Evolutionary conservation across 352 stramenopile genomes (phyloP), one percentile per base, ranked within the genome.

Genomic region (Pythium dissotocum): DNA sequence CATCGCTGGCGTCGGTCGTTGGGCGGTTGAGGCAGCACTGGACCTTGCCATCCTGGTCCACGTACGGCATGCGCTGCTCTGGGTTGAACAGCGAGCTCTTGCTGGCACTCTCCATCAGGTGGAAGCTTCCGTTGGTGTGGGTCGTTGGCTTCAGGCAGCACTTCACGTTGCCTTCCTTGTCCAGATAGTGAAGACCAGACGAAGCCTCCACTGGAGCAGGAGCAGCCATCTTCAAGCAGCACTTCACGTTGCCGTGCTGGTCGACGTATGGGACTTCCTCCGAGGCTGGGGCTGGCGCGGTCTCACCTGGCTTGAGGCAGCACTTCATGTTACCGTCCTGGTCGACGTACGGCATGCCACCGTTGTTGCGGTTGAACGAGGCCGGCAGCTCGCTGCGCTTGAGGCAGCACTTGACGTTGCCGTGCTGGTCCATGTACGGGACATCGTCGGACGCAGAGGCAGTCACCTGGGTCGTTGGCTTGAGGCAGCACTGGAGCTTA

Each of bases 321-420:
- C 56, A 62, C 36, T 62, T 49, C 16, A 62, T 14, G 35, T 62
- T 35, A 21, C 56, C 56, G 35, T 52, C 28, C 56, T 49, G 38
- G 56, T 62, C 56, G 18, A 62, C 13, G 56, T 38, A 62, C 36
- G 56, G 56, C 33, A 59, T 36, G 9, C 33, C 38, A 9, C 30
- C 51, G 28, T 26, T 26, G 21, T n/a, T n/a, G n/a, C n/a, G 51
- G 16, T 57, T 35, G 51, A 57, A 21, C n/a, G n/a, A 57, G 51
- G n/a, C 24, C 26, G 24, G n/a, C n/a, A 57, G 21, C 30, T 57
- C 13, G 51, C 51, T 42, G 60, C 60, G 61, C 52, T 67, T 61
- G 51, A 57, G 12, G 52, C 61, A 67, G 36, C 36, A 44, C 36
- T 44, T 44, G 24, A 57, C 13, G 21, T 57, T 35, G 4, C 51